Base-by-base conservation (phyloP, 2,329 filamentous ascomycete species). In the Sclerotinia glacialis region DNA sequence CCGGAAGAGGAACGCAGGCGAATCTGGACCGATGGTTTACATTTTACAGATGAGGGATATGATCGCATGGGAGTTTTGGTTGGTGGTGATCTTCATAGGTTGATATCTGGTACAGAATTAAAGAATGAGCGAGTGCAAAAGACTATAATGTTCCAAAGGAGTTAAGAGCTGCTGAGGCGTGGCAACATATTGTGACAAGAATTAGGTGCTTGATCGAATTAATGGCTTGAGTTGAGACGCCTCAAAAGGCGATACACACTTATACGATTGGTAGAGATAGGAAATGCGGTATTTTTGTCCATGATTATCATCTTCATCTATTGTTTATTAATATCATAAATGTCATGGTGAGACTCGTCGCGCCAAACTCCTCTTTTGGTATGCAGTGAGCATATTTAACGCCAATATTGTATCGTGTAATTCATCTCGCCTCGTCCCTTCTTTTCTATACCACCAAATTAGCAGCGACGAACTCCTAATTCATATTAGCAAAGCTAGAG, bases 11-110 rank as follows among this genome's bases (percentile, higher is more conserved):
- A 84, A 66, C 79, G 80, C 28, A 69, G 78, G 2, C 78, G 77
- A 66, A 83, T 86, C 71, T 89, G 86, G 85, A 81, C 86, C 69
- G 87, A 90, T 76, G 81, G 80, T 23, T 70, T 89, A 28, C 87
- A 90, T 76, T 79, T 89, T 12, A 84, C 82, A 0, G 75, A 78
- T 0, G 80, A 78, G 8, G 87, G 87, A 9, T 89, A 90, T 78
- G 81, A 88, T 72, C 78, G 84, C 71, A 85, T 90, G 79, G 87
- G 87, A 2, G 78, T 81, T 49, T 79, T 83, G 66, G 79, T 89
- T 60, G 86, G 82, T 56, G 79, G 82, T 31, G 80, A 78, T 40
- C 75, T 89, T 12, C 77, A 85, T 55, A 78, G 80, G 40, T 77
- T 87, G 49, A 71, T 83, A 26, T 42, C 54, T 61, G 54, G 26